Conservation (phyloP, 2,329 filamentous ascomycete genomes). For the Penicillium sp. region DNA sequence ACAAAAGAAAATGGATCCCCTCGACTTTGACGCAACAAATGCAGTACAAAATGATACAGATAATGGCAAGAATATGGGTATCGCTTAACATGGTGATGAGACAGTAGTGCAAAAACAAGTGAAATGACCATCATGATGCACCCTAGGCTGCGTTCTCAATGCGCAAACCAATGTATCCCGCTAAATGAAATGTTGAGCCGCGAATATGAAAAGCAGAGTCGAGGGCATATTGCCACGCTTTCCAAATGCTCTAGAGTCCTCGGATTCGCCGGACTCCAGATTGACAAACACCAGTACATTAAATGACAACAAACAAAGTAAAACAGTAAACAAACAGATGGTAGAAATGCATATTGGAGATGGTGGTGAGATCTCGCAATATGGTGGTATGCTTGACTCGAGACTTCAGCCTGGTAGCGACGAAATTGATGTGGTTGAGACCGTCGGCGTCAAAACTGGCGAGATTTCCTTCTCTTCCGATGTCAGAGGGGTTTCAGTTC, state of each 20-base stretch:
- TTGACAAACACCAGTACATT: slow-evolving; percentile 1
- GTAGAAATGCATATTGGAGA: slow-evolving; percentile 25
- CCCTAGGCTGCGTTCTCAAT: slow-evolving; percentile 17
- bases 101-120: slow-evolving; percentile 23
- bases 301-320: slow-evolving; percentile 17
- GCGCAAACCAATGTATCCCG: slow-evolving; percentile 14
- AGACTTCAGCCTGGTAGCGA: slow-evolving; percentile 29
- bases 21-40: slow-evolving; percentile 17
- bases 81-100: slow-evolving; percentile 32
- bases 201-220: slow-evolving; percentile 14
- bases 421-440: slow-evolving; percentile 42
- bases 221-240: slow-evolving; percentile 17
- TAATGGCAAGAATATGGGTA: slow-evolving; percentile 29
- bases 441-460: slow-evolving; percentile 40
- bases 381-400: slow-evolving; percentile 3
- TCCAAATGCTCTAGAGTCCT: slow-evolving; percentile 19
- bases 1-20: slow-evolving; percentile 17
- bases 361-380: slow-evolving; percentile 13
- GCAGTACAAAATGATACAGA: slow-evolving; percentile 24
- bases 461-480: slow-evolving; percentile 42
- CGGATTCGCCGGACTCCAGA: slow-evolving; percentile 19
- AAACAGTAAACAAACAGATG: slow-evolving; percentile 24
- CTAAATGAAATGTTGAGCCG: slow-evolving; percentile 8
- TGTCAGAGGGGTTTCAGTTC: slow-evolving; percentile 33
- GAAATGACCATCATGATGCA: slow-evolving; percentile 21